Conservation (phyloP, 139 green algal genomes). For the Chlorella sorokiniana region DNA sequence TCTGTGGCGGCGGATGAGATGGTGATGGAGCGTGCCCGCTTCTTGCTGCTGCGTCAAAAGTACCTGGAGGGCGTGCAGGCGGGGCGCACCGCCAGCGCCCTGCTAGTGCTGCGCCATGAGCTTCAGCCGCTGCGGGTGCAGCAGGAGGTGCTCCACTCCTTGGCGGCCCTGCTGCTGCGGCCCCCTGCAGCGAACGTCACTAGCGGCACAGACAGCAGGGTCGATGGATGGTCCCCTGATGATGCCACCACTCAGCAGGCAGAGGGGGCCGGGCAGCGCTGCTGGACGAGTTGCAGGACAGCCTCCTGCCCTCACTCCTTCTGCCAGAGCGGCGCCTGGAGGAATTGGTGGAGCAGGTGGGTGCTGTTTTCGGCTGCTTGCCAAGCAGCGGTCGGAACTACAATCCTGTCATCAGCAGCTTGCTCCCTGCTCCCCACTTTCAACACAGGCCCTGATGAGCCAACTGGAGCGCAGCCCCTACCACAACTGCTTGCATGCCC, state of each 20-base stretch:
- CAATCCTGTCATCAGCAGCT: background rate
- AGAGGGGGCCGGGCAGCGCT: slow-evolving; percentile 34
- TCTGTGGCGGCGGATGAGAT: slow-evolving; percentile 30
- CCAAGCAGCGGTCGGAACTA: background rate
- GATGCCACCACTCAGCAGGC: background rate
- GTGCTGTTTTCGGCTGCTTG: background rate
- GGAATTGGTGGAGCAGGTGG: slow-evolving; percentile 72
- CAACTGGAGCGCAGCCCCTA: slow-evolving; percentile 63
- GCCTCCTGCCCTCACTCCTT: slow-evolving; percentile 58
- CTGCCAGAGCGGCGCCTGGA: slow-evolving; percentile 75
- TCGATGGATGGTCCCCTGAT: background rate
- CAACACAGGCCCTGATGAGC: background rate
- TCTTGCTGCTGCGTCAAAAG: slow-evolving; percentile 66
- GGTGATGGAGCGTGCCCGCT: slow-evolving; percentile 44
- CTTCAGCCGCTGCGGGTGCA: slow-evolving; percentile 53
- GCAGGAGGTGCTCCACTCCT: slow-evolving; percentile 40
- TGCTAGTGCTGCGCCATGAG: slow-evolving; percentile 52
- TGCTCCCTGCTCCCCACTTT: background rate
- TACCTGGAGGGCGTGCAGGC: slow-evolving; percentile 58
- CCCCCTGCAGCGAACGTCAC: background rate
- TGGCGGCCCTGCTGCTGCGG: slow-evolving; percentile 37
- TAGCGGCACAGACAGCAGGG: background rate
- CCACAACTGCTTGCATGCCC: slow-evolving; percentile 62
- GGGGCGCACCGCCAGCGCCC: slow-evolving; percentile 30
- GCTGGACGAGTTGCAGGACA: slow-evolving; percentile 42